A percentile compares a stretch with the other conserved stretches of the same genome.
phyloP scores from a whole-genome alignment of 306 rosid genomes.

The Quercus gilva region DNA sequence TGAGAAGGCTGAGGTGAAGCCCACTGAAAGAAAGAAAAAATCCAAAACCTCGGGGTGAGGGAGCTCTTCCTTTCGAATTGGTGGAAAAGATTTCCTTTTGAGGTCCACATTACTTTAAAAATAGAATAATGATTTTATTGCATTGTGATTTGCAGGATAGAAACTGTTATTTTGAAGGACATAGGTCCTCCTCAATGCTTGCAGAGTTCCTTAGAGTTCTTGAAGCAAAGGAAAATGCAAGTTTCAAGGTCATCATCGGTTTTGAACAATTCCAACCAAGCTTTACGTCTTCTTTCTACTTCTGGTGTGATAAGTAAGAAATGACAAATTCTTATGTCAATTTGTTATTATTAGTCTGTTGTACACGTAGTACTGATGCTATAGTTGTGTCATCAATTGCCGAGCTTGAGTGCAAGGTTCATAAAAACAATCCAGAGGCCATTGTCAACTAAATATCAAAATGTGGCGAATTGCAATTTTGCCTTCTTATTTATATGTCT shows the following conservation, averaged over 20 bases:
- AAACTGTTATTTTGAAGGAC: constrained; percentile 52
- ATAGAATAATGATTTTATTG: background rate
- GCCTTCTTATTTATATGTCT: too few relatives aligned
- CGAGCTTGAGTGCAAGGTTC: background rate
- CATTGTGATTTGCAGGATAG: constrained; percentile 53
- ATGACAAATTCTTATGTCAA: constrained; percentile 6
- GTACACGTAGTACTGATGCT: background rate
- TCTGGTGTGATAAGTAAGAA: constrained; percentile 57
- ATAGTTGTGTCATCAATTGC: background rate
- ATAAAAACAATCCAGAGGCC: background rate
- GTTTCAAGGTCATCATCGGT: constrained; percentile 72
- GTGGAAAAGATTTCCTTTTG: background rate
- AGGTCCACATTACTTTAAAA: background rate
- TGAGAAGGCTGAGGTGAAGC: constrained; percentile 46
- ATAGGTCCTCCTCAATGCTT: constrained; percentile 60
- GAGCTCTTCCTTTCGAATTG: background rate
- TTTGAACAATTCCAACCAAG: constrained; percentile 76
- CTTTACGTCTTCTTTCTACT: constrained; percentile 65
- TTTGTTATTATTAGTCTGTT: background rate
- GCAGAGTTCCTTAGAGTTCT: constrained; percentile 69
- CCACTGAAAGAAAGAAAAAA: constrained; percentile 53
- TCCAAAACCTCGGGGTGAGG: constrained; percentile 62
- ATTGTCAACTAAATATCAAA: background rate
- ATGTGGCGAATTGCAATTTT: background rate
- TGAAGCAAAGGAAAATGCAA: constrained; percentile 66